These are phyloP conservation scores for Aspergillus indologenus DNA, from an alignment of 495 filamentous ascomycete genomes.

Conservation along the genomic window DNA sequence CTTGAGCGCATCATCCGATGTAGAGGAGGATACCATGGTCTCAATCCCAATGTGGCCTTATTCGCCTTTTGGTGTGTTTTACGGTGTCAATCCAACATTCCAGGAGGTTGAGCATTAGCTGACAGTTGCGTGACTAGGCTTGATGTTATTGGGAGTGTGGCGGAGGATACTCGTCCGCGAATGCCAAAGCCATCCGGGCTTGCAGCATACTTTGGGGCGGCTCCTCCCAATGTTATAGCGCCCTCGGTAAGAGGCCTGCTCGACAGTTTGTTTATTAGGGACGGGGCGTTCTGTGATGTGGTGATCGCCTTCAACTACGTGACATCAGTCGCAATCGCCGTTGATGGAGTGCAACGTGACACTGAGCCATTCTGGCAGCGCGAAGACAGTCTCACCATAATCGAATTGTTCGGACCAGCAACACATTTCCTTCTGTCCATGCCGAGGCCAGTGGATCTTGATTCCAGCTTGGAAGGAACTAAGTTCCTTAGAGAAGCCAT, in stretches of 20 bases:
- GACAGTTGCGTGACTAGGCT: background rate
- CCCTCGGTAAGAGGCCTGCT: background rate
- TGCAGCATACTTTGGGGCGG: background rate
- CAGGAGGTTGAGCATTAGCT: background rate
- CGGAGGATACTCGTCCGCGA: background rate
- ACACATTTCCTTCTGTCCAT: background rate
- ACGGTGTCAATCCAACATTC: background rate
- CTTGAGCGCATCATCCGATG: conserved; percentile 17
- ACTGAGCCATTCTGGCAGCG: background rate
- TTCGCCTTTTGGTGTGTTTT: background rate
- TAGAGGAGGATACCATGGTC: conserved; percentile 20
- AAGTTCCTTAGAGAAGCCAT: background rate
- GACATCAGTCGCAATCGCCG: background rate
- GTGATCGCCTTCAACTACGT: background rate
- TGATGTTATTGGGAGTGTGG: background rate
- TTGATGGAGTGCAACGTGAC: background rate
- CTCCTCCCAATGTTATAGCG: background rate
- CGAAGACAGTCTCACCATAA: background rate
- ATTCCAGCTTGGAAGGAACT: too few relatives aligned
- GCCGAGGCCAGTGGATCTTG: background rate
- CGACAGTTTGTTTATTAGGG: background rate
- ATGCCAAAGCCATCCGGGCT: background rate
- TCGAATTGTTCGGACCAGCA: background rate
- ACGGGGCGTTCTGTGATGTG: background rate
- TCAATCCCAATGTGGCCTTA: background rate